Base-by-base conservation (phyloP, 345 rosid genomes). In the Aquilaria sinensis region DNA sequence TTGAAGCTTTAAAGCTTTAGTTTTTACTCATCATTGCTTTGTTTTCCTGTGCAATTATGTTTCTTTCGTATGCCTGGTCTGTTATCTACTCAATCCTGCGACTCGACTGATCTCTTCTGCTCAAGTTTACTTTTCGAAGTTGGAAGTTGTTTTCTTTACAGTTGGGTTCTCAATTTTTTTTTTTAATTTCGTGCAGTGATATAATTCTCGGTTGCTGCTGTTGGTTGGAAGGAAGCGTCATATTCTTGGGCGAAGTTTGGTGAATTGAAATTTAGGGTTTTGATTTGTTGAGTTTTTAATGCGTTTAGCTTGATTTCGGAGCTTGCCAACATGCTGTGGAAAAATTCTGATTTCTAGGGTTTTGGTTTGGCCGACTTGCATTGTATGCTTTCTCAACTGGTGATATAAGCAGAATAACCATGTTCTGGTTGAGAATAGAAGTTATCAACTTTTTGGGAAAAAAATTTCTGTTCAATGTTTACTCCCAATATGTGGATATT, bases 321-420 rank as follows among this genome's bases (percentile, higher is more conserved):
- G 71, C 70, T 65, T 72, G 75, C 65, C 68, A 63, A 58, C 65
- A 37, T 73, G 70, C 58, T 66, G 60, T 66, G 43, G 9, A 70
- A 56, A 74, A 68, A 71, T 78, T 74, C 71, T 76, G 87, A 74
- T 81, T 73, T 67, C 77, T 84, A 86, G 96, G 92, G 87, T 82
- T 85, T 82, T 72, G 80, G 70, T 74, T 66, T 70, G 50, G 70
- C 34, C 62, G 67, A 68, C 68, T 81, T 64, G 78, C 81, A 75
- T 79, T 87, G 74, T 81, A 67, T 70, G 70, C 71, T 70, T 70
- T 64, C 58, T 78, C 71, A 70, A 62, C 37, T 65, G 76, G 66
- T 60, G 58, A 70, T 50, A 66, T 69, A 70, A 65, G 65, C 63
- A 41, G 71, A 54, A 63, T 64, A 76, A 70, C 71, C 52, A 45